Percentiles rank a stretch among this genome's conserved stretches.
Evolutionary conservation across 164 flowering plant species (phyloP).

Genomic region (Dillenia suffruticosa): DNA sequence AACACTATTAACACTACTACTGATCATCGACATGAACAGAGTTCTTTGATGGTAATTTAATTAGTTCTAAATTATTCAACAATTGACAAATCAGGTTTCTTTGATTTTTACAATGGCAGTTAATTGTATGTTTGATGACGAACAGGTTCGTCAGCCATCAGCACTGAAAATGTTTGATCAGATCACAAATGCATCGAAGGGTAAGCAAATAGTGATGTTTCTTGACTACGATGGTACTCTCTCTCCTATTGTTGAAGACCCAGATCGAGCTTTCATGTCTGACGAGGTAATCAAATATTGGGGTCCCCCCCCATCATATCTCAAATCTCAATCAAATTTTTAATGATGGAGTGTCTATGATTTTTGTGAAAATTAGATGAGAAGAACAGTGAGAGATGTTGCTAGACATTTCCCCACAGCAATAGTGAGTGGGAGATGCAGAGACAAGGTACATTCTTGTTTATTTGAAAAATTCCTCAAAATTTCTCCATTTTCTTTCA

Average conservation of each 20-base stretch:
- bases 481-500: background rate
- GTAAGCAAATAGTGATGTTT: conserved; percentile 22
- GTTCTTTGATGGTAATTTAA: too few relatives aligned
- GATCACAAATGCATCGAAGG: conserved; percentile 11
- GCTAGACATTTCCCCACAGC: conserved; percentile 81
- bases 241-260: conserved; percentile 30
- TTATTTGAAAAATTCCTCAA: conserved; percentile 1
- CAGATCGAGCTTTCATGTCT: conserved; percentile 30
- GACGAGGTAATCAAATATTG: conserved; percentile 10
- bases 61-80: too few relatives aligned
- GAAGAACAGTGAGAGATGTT: conserved; percentile 50
- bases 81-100: too few relatives aligned
- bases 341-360: background rate
- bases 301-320: too few relatives aligned
- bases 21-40: too few relatives aligned
- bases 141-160: conserved; percentile 23
- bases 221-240: conserved; percentile 35
- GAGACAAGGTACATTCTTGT: conserved; percentile 56
- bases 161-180: conserved; percentile 21
- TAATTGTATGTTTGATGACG: too few relatives aligned
- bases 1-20: too few relatives aligned
- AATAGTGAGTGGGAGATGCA: conserved; percentile 78
- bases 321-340: too few relatives aligned
- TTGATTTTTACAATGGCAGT: too few relatives aligned
- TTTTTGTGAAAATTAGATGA: conserved; percentile 44